phyloP scores from a whole-genome alignment of 352 stramenopile genomes.

The Globisporangium abappressorium region DNA sequence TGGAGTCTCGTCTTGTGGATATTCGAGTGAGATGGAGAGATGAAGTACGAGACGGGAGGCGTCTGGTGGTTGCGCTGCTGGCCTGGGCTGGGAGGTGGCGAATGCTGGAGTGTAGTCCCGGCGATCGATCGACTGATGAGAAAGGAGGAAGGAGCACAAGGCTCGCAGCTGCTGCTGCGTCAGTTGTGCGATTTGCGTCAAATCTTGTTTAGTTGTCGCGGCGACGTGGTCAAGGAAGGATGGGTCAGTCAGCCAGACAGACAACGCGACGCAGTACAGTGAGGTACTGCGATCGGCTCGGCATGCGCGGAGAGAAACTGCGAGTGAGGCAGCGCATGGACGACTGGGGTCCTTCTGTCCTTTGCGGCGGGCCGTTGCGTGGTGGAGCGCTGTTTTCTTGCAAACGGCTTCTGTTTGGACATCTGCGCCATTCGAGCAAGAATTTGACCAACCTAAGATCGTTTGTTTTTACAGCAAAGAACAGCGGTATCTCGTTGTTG shows the following conservation, averaged over 20 bases:
- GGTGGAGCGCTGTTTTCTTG: background rate
- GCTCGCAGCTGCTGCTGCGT: background rate
- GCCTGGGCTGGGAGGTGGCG: background rate
- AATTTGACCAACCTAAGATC: background rate
- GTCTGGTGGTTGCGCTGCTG: background rate
- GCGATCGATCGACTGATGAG: background rate
- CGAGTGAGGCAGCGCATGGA: background rate
- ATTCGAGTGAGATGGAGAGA: background rate
- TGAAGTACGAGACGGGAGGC: background rate
- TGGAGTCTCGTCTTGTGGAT: constrained; percentile 7
- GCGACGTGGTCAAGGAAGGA: background rate
- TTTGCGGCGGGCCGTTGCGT: background rate
- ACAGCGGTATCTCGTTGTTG: no score
- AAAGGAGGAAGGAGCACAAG: background rate
- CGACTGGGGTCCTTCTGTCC: background rate
- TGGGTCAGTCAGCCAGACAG: background rate
- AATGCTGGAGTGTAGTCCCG: background rate
- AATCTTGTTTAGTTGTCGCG: background rate
- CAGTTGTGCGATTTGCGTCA: background rate
- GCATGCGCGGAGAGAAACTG: background rate
- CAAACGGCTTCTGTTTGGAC: background rate
- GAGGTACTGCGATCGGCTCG: background rate
- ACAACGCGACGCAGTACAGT: background rate
- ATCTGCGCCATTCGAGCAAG: constrained; percentile 2
- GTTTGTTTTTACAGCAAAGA: background rate